These are phyloP conservation scores for Paramecium pentaurelia DNA, from an alignment of 73 alveolate species.

Conservation along the genomic window DNA sequence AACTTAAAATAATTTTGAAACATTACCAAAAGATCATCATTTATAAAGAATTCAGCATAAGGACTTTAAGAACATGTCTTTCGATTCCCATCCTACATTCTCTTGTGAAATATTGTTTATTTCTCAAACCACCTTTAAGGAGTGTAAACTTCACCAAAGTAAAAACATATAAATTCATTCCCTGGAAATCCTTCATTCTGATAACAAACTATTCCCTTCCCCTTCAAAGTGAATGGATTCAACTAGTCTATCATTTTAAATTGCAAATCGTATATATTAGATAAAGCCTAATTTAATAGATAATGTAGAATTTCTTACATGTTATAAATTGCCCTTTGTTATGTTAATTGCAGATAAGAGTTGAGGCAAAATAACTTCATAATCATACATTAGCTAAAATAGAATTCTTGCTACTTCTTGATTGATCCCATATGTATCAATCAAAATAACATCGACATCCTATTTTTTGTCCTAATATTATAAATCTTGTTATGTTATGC, in stretches of 20 bases:
- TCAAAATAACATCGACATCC: not conserved
- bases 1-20: not conserved
- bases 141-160: slow-evolving; percentile 25
- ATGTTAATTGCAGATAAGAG: not conserved
- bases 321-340: not conserved
- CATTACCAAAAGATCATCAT: not conserved
- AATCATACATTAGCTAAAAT: not conserved
- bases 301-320: not conserved
- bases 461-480: not conserved
- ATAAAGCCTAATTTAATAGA: not conserved
- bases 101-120: not conserved
- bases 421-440: slow-evolving; percentile 4
- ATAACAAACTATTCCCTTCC: slow-evolving; percentile 19
- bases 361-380: not conserved
- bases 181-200: not conserved
- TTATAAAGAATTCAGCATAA: not conserved
- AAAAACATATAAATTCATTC: not conserved
- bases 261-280: not conserved
- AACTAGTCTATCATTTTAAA: not conserved
- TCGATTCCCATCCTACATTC: slow-evolving; percentile 8
- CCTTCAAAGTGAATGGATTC: not conserved
- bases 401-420: not conserved
- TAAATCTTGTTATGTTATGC: not conserved
- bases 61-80: not conserved
- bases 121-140: slow-evolving; percentile 41